These are phyloP conservation scores for Penicillium palitans DNA, from an alignment of 2,329 filamentous ascomycete genomes.

Conservation along the genomic window DNA sequence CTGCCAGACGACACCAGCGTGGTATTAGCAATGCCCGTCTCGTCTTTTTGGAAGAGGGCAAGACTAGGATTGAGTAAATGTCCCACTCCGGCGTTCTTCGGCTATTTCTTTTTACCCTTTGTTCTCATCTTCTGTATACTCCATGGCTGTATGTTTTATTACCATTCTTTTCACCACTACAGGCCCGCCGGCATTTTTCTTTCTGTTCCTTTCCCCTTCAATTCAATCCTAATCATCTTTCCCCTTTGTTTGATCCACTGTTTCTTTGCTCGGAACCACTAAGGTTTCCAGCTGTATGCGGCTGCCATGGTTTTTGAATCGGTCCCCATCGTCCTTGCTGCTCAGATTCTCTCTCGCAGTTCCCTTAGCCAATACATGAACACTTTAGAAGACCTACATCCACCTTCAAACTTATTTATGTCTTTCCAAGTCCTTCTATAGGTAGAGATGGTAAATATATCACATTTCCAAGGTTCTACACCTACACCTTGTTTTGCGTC, in stretches of 20 bases:
- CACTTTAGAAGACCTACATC: neutral
- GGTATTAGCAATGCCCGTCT: conserved; percentile 80
- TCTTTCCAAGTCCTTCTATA: too few relatives aligned
- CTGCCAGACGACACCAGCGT: conserved; percentile 66
- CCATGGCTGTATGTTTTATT: conserved; percentile 25
- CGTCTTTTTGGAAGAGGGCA: conserved; percentile 88
- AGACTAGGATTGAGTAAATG: conserved; percentile 83
- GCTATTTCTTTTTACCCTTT: neutral
- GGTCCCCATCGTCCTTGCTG: neutral
- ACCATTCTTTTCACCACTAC: neutral
- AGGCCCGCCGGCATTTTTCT: neutral
- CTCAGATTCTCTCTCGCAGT: neutral
- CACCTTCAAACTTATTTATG: neutral
- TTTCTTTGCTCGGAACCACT: conserved; percentile 1
- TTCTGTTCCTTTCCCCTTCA: neutral
- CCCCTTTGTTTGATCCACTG: neutral
- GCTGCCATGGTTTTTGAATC: too few relatives aligned
- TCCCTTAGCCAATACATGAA: neutral
- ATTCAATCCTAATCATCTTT: neutral
- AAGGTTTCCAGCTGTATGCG: neutral
- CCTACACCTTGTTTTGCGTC: neutral
- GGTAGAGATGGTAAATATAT: neutral
- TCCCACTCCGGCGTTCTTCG: neutral
- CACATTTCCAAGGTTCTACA: too few relatives aligned
- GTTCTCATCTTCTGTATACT: conserved; percentile 14